A percentile compares a stretch with the other conserved stretches of the same genome.
Conservation (phyloP, 495 filamentous ascomycete genomes). For the Zalerion maritima region DNA sequence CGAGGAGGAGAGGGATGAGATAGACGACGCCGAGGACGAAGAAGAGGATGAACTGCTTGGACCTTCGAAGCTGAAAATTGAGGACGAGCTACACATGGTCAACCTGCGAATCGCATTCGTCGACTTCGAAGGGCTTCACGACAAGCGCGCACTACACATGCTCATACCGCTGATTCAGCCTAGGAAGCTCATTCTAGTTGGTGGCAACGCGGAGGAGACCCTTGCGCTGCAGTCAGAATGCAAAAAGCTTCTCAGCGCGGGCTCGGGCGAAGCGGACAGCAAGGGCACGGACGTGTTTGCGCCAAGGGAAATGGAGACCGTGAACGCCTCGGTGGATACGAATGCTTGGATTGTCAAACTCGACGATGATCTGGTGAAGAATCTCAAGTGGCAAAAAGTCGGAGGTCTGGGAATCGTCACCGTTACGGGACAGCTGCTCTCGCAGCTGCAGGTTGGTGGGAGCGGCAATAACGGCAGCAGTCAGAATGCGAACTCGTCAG, state of each 20-base stretch:
- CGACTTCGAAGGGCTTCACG: conserved; percentile 85
- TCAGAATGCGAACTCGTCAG: conserved; percentile 13
- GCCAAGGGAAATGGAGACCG: conserved; percentile 48
- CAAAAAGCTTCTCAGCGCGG: conserved; percentile 51
- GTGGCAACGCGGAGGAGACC: conserved; percentile 66
- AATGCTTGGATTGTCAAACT: conserved; percentile 95
- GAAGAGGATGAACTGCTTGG: conserved; percentile 42
- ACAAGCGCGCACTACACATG: conserved; percentile 85
- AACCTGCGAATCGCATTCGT: conserved; percentile 69
- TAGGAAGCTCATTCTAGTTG: conserved; percentile 79
- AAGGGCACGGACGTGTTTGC: conserved; percentile 56
- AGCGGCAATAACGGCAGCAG: too few species aligned
- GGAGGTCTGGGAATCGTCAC: conserved; percentile 78
- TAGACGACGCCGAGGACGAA: conserved; percentile 36
- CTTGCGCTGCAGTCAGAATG: conserved; percentile 63
- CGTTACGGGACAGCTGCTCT: conserved; percentile 49
- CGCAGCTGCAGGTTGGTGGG: conserved; percentile 15
- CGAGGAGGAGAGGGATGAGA: conserved; percentile 36
- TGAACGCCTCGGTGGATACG: conserved; percentile 91
- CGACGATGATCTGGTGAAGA: conserved; percentile 63
- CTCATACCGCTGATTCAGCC: conserved; percentile 88
- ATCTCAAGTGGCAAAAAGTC: conserved; percentile 89
- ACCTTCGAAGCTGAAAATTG: conserved; percentile 59
- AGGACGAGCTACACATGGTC: conserved; percentile 43
- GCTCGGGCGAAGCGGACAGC: conserved; percentile 25